A percentile compares a stretch with the other conserved stretches of the same genome.
Evolutionary conservation across 495 filamentous ascomycete species (phyloP).

Genomic region (Hypoxylon perforatum): DNA sequence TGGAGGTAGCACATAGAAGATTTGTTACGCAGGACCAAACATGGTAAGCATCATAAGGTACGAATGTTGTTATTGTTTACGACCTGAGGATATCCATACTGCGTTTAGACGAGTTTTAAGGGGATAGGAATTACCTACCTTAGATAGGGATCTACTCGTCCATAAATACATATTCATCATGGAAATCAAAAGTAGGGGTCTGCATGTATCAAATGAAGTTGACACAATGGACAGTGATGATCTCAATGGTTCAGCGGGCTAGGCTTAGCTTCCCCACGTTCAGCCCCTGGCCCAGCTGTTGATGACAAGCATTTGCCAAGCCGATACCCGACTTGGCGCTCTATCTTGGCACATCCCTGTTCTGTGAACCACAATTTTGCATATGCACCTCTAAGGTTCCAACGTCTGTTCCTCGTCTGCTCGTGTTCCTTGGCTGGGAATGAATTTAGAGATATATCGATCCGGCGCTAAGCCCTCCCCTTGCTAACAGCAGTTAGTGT

Average conservation of each 20-base stretch:
- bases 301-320: slow-evolving; percentile 48
- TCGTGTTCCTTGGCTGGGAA: slow-evolving; percentile 11
- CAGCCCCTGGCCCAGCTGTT: slow-evolving; percentile 24
- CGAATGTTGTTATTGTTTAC: slow-evolving; percentile 24
- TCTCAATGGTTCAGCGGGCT: background rate
- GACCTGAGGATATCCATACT: background rate
- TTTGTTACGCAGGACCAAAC: background rate
- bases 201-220: background rate
- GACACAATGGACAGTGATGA: slow-evolving; percentile 6
- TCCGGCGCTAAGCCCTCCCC: slow-evolving; percentile 23
- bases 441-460: slow-evolving; percentile 13
- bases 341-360: slow-evolving; percentile 24
- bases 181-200: no score
- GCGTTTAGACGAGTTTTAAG: no score
- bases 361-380: slow-evolving; percentile 12
- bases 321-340: slow-evolving; percentile 42
- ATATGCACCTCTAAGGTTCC: slow-evolving; percentile 23
- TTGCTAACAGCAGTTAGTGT: slow-evolving; percentile 9
- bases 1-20: slow-evolving; percentile 41
- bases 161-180: background rate
- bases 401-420: no score
- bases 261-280: slow-evolving; percentile 29
- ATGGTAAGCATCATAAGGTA: slow-evolving; percentile 16
- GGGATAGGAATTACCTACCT: no score
- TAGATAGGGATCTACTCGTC: background rate